Base-by-base conservation (phyloP, 306 rosid species). In the Arachis stenosperma region DNA sequence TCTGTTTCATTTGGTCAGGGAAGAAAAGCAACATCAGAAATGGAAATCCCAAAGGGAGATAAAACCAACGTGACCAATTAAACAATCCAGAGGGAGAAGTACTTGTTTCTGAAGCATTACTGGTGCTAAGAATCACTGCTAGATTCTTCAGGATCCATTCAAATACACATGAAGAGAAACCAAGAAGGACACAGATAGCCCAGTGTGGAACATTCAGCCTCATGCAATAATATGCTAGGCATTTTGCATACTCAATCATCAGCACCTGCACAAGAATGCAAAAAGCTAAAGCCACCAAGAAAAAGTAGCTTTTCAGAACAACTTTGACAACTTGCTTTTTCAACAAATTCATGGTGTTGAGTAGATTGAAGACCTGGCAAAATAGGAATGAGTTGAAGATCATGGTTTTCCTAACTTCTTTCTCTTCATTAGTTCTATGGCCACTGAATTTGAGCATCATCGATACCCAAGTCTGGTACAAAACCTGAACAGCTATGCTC, bases 371-470 rank as follows among this genome's bases (percentile, higher is more conserved):
- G 22, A 91, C 37, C 61, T 89, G 97, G 43, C 92, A 89, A 2
- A 91, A 67, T 4, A 79, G 61, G 75, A 79, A 91, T 7, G 76
- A 73, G 69, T 79, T 91, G 81, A 89, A 87, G 69, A 89, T 74
- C 86, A 89, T 85, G 75, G 90, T 72, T 10, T 79, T 63, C 54
- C 74, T 61, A 15, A 75, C 52, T 13, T 75, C 71, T 8, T 64
- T 73, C 50, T 67, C 75, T 6, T 40, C 12, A 11, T 67, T 48
- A 22, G 73, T 9, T 27, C 50, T 65, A 9, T 82, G 66, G 9
- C 90, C 88, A 50, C 65, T 37, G 44, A 75, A 72, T 42, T 69
- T 85, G 12, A 85, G 57, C 44, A 82, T 42, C 56, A 87, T 74
- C 59, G 84, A 71, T 11, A 80, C 65, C 62, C 48, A 61, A 77